phyloP scores from a whole-genome alignment of 2,329 filamentous ascomycete genomes.

The Neopestalotiopsis sp. region DNA sequence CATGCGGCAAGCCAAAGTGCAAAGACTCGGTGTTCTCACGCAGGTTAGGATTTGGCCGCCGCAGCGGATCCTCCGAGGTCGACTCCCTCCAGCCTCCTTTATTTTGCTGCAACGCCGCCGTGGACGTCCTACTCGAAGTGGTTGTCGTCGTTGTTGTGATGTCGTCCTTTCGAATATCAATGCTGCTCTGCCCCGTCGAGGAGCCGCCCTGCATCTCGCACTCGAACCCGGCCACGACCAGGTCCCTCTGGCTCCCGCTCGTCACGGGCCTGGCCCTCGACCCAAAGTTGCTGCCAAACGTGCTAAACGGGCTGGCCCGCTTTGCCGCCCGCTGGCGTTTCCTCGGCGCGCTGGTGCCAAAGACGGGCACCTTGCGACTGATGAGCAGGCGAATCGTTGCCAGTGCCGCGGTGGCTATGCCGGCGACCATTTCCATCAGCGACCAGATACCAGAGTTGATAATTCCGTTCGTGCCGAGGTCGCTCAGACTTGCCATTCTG shows the following conservation, averaged over 20 bases:
- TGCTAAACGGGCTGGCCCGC: not conserved
- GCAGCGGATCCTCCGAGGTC: not conserved
- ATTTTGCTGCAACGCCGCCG: not conserved
- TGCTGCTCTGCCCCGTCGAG: not conserved
- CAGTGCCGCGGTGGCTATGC: constrained; percentile 10
- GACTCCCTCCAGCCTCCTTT: not conserved
- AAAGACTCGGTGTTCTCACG: not conserved
- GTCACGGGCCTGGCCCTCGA: not conserved
- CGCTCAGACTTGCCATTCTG: constrained; percentile 22
- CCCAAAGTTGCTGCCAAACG: constrained; percentile 5
- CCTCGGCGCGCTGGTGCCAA: not conserved
- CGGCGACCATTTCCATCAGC: constrained; percentile 12
- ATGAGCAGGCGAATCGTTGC: constrained; percentile 13
- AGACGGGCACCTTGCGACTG: constrained; percentile 8
- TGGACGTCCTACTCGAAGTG: not conserved
- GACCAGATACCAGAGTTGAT: constrained; percentile 7
- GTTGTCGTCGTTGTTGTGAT: not conserved
- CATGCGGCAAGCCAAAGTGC: not conserved
- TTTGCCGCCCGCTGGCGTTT: not conserved
- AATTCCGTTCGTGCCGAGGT: not conserved
- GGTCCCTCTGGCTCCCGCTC: not conserved
- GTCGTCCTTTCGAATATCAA: not conserved
- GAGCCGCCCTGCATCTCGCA: constrained; percentile 4
- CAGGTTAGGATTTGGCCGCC: not conserved
- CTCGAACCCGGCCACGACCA: not conserved